phyloP scores from a whole-genome alignment of 2,329 filamentous ascomycete genomes.

The Penicillium sp. region DNA sequence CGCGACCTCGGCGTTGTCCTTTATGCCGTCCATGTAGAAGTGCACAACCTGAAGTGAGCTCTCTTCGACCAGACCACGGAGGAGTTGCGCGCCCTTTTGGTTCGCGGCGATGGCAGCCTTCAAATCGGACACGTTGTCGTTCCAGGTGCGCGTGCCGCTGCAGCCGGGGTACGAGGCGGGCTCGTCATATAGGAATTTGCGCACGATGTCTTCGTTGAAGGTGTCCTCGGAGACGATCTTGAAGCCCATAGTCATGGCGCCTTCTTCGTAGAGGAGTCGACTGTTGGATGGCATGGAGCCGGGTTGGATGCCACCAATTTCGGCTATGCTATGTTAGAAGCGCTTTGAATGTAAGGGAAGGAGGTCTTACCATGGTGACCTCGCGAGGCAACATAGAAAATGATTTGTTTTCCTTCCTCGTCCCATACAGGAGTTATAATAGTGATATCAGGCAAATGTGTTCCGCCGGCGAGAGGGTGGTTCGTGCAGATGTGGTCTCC shows the following conservation, averaged over 20 bases:
- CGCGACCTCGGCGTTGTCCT: conserved; percentile 29
- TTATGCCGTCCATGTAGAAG: conserved; percentile 36
- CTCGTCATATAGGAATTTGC: conserved; percentile 46
- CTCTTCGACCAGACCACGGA: conserved; percentile 30
- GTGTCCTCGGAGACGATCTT: conserved; percentile 67
- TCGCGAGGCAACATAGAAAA: conserved; percentile 72
- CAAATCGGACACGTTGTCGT: conserved; percentile 41
- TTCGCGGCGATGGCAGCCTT: conserved; percentile 35
- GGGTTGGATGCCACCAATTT: conserved; percentile 18
- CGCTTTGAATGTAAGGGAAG: too few species aligned
- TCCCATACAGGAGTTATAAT: conserved; percentile 71
- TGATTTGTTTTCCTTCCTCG: conserved; percentile 64
- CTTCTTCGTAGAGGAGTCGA: conserved; percentile 52
- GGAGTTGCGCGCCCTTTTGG: conserved; percentile 33
- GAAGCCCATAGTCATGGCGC: conserved; percentile 52
- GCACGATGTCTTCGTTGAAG: conserved; percentile 51
- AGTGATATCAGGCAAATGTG: conserved; percentile 74
- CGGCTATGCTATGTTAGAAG: too few species aligned
- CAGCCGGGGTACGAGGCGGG: conserved; percentile 69
- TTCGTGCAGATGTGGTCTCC: conserved; percentile 77
- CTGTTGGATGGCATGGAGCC: conserved; percentile 28
- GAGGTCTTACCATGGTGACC: too few species aligned
- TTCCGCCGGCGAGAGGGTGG: conserved; percentile 74
- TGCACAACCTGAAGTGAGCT: conserved; percentile 28
- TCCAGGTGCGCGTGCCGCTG: conserved; percentile 59